phyloP scores from a whole-genome alignment of 148 eudicot genomes.

The Silene uniflora region DNA sequence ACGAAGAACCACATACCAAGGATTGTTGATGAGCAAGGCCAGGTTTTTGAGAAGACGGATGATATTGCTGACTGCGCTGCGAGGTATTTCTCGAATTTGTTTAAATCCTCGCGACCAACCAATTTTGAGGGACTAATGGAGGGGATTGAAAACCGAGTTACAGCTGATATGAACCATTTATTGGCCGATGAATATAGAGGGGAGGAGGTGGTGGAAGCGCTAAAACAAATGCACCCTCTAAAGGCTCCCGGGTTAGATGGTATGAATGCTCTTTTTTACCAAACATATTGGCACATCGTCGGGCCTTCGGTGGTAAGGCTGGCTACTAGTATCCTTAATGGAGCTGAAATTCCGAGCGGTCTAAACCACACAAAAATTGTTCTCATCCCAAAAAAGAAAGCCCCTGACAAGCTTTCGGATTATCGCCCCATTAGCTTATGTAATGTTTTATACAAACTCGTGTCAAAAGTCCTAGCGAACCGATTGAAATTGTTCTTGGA shows the following conservation, averaged over 20 bases:
- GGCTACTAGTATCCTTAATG: background rate
- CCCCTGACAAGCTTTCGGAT: no score
- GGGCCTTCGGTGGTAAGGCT: background rate
- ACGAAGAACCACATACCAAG: background rate
- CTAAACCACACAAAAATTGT: background rate
- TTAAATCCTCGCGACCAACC: background rate
- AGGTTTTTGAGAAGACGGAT: no score
- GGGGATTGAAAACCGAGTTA: background rate
- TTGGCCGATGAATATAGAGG: background rate
- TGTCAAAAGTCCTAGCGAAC: no score
- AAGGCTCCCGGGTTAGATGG: no score
- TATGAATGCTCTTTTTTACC: no score
- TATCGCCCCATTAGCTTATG: no score
- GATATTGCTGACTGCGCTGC: background rate
- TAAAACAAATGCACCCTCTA: background rate
- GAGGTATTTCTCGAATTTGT: background rate
- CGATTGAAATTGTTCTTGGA: no score
- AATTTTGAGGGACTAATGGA: background rate
- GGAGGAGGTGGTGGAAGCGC: background rate
- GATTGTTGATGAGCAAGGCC: no score
- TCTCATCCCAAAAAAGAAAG: no score
- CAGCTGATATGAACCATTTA: background rate
- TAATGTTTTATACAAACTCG: no score
- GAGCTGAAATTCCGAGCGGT: background rate
- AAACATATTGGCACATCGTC: background rate